Evolutionary conservation across 495 filamentous ascomycete genomes (phyloP), one percentile per base, ranked within the genome.

Genomic region (Penicillium atrosanguineum): DNA sequence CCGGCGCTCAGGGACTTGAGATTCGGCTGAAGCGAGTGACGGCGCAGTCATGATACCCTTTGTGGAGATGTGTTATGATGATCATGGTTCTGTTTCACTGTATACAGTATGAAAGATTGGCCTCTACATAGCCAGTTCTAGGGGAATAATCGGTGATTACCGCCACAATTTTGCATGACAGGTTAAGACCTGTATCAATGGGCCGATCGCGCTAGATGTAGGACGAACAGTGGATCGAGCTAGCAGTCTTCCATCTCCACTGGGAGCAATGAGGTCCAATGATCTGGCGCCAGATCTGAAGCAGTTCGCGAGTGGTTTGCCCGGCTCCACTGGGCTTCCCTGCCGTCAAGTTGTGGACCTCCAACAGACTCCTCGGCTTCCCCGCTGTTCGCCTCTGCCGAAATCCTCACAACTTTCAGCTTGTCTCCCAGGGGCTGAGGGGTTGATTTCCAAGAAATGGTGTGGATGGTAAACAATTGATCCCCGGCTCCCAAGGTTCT

Each of bases 11-110:
- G 46, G 57, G 55, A 9, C 26, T 69, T 40, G 57, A 64, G 31
- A 62, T 69, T 38, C 57, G 44, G 21, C 58, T 64, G 3, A 69
- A 59, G 47, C 56, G 65, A 58, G 46, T 51, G 16, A 54, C 51
- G 39, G 58, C 60, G 11, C 50, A 61, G 39, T 63, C 60, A 18
- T 60, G 44, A 15, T 6, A 43, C 12, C 7, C 34, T 7, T 14
- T 31, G 45, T 47, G 15, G 43, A 23, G 43, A 45, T 47, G 25
- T 36, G 6, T 18, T 2, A n/a, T 6, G 20, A 25, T 14, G 9
- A 21, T n/a, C 26, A 25, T 45, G 9, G 7, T 45, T 45, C 25
- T 16, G 38, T 9, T 40, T 40, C 7, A 9, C 28, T 31, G 28
- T 31, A 31, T 31, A 9, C 28, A 28, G 26, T 28, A 28, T 28